These are phyloP conservation scores for Phycomyces nitens DNA, from an alignment of 192 early-diverging fungal species.

Conservation along the genomic window DNA sequence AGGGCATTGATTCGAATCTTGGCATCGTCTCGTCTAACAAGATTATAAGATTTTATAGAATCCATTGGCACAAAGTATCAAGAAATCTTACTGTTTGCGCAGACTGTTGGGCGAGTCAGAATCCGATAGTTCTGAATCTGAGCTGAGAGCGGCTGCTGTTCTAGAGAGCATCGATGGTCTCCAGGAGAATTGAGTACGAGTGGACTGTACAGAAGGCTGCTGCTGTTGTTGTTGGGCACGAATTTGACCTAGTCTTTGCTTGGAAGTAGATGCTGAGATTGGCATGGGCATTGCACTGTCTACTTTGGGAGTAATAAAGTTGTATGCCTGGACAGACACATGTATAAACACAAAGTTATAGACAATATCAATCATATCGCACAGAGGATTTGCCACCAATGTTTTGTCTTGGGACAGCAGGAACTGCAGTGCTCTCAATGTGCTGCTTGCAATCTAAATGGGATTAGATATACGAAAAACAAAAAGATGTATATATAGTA, in stretches of 20 bases:
- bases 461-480: not conserved
- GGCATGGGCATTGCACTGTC: constrained; percentile 3
- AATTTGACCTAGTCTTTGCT: constrained; percentile 7
- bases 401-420: constrained; percentile 45
- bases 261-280: not conserved
- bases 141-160: constrained; percentile 22
- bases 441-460: constrained; percentile 47
- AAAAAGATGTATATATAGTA: not conserved
- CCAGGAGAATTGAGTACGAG: constrained; percentile 8
- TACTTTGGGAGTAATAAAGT: not conserved
- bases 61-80: not conserved
- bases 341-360: constrained; percentile 49
- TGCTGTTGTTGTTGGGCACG: constrained; percentile 3
- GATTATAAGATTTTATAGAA: not conserved
- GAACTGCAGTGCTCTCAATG: constrained; percentile 53
- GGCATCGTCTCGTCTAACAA: constrained; percentile 36
- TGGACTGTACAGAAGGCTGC: not conserved
- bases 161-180: constrained; percentile 6
- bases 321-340: constrained; percentile 25
- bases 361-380: constrained; percentile 45
- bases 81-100: not conserved
- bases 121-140: constrained; percentile 58
- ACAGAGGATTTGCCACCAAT: constrained; percentile 37
- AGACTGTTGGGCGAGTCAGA: constrained; percentile 13
- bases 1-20: constrained; percentile 53